phyloP scores from a whole-genome alignment of 352 stramenopile genomes.

The Globisporangium echinulatum region DNA sequence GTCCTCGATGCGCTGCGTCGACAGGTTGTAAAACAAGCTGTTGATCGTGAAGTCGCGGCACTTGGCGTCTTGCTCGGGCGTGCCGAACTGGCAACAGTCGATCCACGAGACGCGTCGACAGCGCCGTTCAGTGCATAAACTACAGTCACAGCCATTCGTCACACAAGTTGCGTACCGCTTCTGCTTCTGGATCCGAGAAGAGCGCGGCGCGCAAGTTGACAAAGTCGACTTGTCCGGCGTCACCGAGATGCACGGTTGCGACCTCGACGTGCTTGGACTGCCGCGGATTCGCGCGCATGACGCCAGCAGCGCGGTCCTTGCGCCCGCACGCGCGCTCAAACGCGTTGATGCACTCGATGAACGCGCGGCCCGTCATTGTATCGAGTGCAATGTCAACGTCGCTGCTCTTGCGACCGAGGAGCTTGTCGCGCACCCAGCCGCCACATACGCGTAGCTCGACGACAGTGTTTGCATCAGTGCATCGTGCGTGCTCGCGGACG shows the following conservation, averaged over 20 bases:
- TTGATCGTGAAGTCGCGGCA: constrained; percentile 98
- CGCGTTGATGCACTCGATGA: constrained; percentile 77
- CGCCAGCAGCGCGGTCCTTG: not conserved
- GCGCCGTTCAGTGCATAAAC: too few species aligned
- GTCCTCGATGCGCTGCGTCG: constrained; percentile 89
- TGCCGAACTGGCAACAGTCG: constrained; percentile 34
- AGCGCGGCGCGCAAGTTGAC: constrained; percentile 90
- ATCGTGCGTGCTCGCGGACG: constrained; percentile 36
- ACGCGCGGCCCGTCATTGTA: constrained; percentile 92
- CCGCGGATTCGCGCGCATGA: not conserved
- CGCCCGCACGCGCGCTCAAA: constrained; percentile 45
- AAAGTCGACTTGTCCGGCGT: constrained; percentile 86
- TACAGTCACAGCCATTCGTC: too few species aligned
- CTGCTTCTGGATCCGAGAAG: not conserved
- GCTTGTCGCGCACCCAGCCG: constrained; percentile 98
- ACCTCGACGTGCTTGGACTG: constrained; percentile 1
- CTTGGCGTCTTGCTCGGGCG: constrained; percentile 81
- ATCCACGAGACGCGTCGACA: too few species aligned
- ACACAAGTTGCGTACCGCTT: constrained; percentile 3
- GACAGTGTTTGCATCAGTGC: constrained; percentile 17
- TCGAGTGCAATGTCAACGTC: constrained; percentile 98
- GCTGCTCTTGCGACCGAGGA: constrained; percentile 75
- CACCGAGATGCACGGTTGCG: not conserved
- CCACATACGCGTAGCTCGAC: constrained; percentile 88
- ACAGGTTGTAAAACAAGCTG: constrained; percentile 93